Evolutionary conservation across 1,139 yeast genomes (phyloP).

Genomic region (Nakaseomyces sp.): DNA sequence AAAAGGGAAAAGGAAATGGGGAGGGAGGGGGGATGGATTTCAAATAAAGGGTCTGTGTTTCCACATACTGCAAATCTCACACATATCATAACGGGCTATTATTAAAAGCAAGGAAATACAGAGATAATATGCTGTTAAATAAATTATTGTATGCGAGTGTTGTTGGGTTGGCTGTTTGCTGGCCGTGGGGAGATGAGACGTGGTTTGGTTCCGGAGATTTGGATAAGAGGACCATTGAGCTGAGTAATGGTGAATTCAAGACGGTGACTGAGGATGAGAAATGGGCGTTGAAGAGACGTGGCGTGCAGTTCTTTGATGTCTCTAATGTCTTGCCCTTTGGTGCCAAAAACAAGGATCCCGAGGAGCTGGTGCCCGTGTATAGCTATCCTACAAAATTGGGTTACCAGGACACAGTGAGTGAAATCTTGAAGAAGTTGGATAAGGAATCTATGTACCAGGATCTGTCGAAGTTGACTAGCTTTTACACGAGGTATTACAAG

Average conservation of each 20-base stretch:
- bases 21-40: too few species aligned
- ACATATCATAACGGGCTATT: background rate
- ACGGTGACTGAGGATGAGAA: conserved; percentile 51
- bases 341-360: conserved; percentile 29
- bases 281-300: conserved; percentile 43
- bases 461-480: conserved; percentile 57
- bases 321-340: conserved; percentile 38
- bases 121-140: background rate
- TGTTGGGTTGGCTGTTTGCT: background rate
- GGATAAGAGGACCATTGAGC: conserved; percentile 18
- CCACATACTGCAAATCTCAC: too few species aligned
- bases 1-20: too few species aligned
- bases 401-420: conserved; percentile 37
- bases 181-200: background rate
- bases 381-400: conserved; percentile 45
- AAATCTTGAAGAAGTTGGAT: conserved; percentile 35
- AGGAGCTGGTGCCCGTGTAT: conserved; percentile 36
- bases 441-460: conserved; percentile 42
- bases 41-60: too few species aligned
- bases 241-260: conserved; percentile 30
- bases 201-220: background rate
- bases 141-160: background rate
- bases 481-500: conserved; percentile 75
- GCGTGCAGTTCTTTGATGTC: conserved; percentile 60
- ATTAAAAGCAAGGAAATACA: background rate